Evolutionary conservation across 2,329 filamentous ascomycete genomes (phyloP), one percentile per base, ranked within the genome.

Genomic region (Chrysoporthe austroafricana): DNA sequence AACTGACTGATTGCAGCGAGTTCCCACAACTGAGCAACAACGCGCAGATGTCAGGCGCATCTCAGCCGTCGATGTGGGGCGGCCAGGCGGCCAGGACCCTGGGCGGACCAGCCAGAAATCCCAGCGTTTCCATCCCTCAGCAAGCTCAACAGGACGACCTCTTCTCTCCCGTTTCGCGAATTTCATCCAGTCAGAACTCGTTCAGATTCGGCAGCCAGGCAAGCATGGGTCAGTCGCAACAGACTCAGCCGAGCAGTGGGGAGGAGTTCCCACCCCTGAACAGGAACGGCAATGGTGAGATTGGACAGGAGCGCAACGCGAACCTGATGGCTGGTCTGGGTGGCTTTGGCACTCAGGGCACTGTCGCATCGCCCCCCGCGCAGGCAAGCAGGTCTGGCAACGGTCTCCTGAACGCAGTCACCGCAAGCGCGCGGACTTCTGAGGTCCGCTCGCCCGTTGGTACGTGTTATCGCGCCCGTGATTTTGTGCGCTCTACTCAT

Each of bases 191-290:
- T 58, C 84, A 86, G 72, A 81, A 80, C 39, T 80, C 82, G 13
- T 88, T 87, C 72, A 82, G 85, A 26, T 88, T 87, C 70, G 84
- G 85, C 56, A 84, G 76, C 72, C 85, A 86, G 72, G 78, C 74
- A 54, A 81, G 67, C 63, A 74, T 75, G 34, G 73, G 78, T 18
- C 80, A 82, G 70, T 75, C 84, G 62, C 76, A 82, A 6, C 85
- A 86, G 72, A 75, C 79, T 59, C 85, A 83, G 64, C 75, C 81
- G 3, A 83, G 76, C 64, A 83, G 79, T 65, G 82, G 83, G 56
- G 88, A 90, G 62, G 88, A 90, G 21, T 90, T 90, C 66, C 88
- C 88, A 6, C 88, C 88, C 21, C 76, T 90, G 66, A 88, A 85
- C 71, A 80, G 86, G 69, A 84, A 84, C 56, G 81, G 80, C 44